These are phyloP conservation scores for Lachnellula suecica DNA, from an alignment of 2,329 filamentous ascomycete genomes.

Conservation along the genomic window DNA sequence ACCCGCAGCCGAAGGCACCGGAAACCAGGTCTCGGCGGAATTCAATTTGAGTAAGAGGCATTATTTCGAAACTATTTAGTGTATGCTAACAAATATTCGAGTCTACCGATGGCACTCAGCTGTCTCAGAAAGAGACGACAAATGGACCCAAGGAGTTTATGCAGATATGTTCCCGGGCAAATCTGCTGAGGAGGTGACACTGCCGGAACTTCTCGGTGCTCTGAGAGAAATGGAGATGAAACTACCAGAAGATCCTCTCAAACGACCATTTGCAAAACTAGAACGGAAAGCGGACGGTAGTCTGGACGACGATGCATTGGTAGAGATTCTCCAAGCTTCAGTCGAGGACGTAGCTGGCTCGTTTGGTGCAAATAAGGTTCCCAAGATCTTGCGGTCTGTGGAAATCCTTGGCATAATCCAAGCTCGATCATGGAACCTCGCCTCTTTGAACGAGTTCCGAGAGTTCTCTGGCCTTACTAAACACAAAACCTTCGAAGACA, in stretches of 20 bases:
- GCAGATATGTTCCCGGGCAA: conserved; percentile 58
- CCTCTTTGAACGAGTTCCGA: conserved; percentile 77
- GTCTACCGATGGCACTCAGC: conserved; percentile 84
- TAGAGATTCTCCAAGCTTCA: conserved; percentile 64
- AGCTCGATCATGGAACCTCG: conserved; percentile 73
- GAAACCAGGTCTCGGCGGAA: conserved; percentile 82
- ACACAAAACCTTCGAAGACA: conserved; percentile 77
- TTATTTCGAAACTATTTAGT: neutral
- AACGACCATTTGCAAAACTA: conserved; percentile 68
- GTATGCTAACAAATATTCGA: conserved; percentile 10
- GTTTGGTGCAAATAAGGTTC: conserved; percentile 73
- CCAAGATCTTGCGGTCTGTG: conserved; percentile 69
- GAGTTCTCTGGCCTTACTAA: conserved; percentile 77
- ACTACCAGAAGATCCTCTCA: conserved; percentile 64
- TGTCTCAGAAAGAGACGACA: conserved; percentile 72
- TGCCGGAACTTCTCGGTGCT: conserved; percentile 60
- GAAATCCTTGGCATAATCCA: conserved; percentile 82
- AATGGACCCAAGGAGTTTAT: conserved; percentile 75
- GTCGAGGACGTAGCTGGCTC: conserved; percentile 73
- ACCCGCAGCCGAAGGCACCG: conserved; percentile 68
- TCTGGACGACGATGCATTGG: conserved; percentile 76
- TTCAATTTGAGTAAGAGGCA: conserved; percentile 66
- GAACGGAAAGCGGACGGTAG: conserved; percentile 63
- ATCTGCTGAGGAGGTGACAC: conserved; percentile 46
- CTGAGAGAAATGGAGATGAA: conserved; percentile 61